Percentiles rank a stretch among this genome's conserved stretches.
Conservation (phyloP, 2,329 filamentous ascomycete genomes). For the Cryphonectria radicalis region DNA sequence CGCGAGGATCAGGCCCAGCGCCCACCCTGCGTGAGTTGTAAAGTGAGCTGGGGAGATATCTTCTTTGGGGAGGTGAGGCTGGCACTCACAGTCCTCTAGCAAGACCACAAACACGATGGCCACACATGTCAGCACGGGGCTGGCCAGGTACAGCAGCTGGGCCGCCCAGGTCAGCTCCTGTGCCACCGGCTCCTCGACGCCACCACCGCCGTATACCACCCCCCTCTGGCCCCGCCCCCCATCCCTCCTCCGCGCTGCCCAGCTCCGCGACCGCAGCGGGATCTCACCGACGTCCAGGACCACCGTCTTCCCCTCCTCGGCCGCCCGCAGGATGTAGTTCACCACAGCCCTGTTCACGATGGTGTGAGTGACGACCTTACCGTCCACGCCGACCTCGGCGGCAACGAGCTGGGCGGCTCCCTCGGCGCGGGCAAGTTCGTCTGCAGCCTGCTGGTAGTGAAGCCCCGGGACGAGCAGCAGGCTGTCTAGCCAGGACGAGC, state of each 20-base stretch:
- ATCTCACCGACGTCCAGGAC: slow-evolving; percentile 62
- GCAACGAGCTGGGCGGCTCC: slow-evolving; percentile 48
- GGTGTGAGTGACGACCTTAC: slow-evolving; percentile 39
- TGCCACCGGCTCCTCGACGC: slow-evolving; percentile 35
- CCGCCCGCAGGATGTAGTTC: slow-evolving; percentile 58
- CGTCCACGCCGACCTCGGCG: slow-evolving; percentile 39
- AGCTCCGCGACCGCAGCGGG: slow-evolving; percentile 44
- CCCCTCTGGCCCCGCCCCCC: slow-evolving; percentile 33
- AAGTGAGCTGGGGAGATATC: background rate
- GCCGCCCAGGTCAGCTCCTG: slow-evolving; percentile 46
- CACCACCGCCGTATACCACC: slow-evolving; percentile 33
- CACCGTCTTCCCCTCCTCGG: slow-evolving; percentile 58
- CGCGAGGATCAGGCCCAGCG: slow-evolving; percentile 49
- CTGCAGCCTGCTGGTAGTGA: slow-evolving; percentile 63
- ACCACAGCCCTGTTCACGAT: slow-evolving; percentile 58
- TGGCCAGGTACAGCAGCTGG: slow-evolving; percentile 52
- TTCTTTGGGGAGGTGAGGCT: background rate
- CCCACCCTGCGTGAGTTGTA: slow-evolving; percentile 47
- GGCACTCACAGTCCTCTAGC: slow-evolving; percentile 48
- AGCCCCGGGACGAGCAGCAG: slow-evolving; percentile 63
- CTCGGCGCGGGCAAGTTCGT: slow-evolving; percentile 51
- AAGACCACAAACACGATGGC: slow-evolving; percentile 51
- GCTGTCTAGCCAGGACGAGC: slow-evolving; percentile 59
- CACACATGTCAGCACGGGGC: slow-evolving; percentile 50
- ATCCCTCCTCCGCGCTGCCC: slow-evolving; percentile 30